Evolutionary conservation across 2,329 filamentous ascomycete genomes (phyloP).

Genomic region (Arthrobotrys musiformis): DNA sequence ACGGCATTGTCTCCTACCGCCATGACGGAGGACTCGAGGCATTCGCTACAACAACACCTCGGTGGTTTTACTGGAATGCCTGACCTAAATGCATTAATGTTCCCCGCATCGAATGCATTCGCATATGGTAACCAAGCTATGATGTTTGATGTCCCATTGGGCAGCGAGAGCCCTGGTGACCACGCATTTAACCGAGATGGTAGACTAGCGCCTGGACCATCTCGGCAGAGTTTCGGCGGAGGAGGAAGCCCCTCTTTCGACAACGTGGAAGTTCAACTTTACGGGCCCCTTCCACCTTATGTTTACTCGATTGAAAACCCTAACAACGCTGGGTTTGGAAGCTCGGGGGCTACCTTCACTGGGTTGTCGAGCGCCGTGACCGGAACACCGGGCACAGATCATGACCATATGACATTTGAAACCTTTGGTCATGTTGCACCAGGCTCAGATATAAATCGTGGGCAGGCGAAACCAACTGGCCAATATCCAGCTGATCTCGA

Average conservation of each 20-base stretch:
- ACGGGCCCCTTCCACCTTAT: slow-evolving; percentile 77
- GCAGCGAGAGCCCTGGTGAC: slow-evolving; percentile 11
- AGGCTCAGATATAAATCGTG: slow-evolving; percentile 21
- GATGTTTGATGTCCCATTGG: slow-evolving; percentile 64
- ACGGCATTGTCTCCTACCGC: slow-evolving; percentile 58
- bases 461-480: slow-evolving; percentile 35
- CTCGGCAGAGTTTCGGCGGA: slow-evolving; percentile 55
- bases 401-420: slow-evolving; percentile 33
- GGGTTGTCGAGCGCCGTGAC: slow-evolving; percentile 14
- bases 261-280: slow-evolving; percentile 78
- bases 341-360: slow-evolving; percentile 34
- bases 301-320: slow-evolving; percentile 68
- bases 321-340: slow-evolving; percentile 21
- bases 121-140: slow-evolving; percentile 78
- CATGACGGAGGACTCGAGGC: slow-evolving; percentile 24
- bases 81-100: slow-evolving; percentile 82
- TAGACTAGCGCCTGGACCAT: slow-evolving; percentile 60
- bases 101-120: slow-evolving; percentile 80
- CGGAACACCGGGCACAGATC: slow-evolving; percentile 10
- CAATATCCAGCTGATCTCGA: slow-evolving; percentile 38
- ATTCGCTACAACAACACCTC: slow-evolving; percentile 62
- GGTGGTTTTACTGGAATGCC: slow-evolving; percentile 66
- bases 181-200: slow-evolving; percentile 62
- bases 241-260: slow-evolving; percentile 70
- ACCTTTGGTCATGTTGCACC: slow-evolving; percentile 18